A percentile compares a stretch with the other conserved stretches of the same genome.
phyloP scores from a whole-genome alignment of 345 rosid species.

The Alliaria petiolata region DNA sequence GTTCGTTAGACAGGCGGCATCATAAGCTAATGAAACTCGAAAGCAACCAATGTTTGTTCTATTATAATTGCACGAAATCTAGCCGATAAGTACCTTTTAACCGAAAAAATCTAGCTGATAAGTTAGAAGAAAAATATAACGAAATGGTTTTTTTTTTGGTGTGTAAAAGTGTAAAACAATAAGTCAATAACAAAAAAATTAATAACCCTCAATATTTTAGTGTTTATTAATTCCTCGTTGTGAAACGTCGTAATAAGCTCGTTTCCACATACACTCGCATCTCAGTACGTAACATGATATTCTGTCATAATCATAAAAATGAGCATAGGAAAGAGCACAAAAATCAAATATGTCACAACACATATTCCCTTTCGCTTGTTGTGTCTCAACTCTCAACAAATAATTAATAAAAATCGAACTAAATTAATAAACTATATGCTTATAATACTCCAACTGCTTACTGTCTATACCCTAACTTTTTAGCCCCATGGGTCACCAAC shows the following conservation, averaged over 20 bases:
- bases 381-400: conserved; percentile 21
- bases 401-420: not conserved
- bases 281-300: conserved; percentile 55
- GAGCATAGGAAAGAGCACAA: conserved; percentile 31
- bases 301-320: conserved; percentile 43
- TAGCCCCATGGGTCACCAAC: conserved; percentile 23
- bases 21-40: no score
- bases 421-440: not conserved
- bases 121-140: no score
- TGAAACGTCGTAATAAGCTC: conserved; percentile 39
- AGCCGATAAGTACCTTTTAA: no score
- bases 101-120: no score
- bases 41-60: no score
- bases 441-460: conserved; percentile 46
- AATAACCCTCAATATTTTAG: not conserved
- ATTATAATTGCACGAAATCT: no score
- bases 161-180: no score
- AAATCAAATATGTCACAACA: conserved; percentile 64
- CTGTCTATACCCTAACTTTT: conserved; percentile 43
- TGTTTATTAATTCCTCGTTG: not conserved
- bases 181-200: not conserved
- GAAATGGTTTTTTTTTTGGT: no score
- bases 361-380: conserved; percentile 63
- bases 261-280: conserved; percentile 45
- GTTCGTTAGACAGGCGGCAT: no score